Percentiles rank a stretch among this genome's conserved stretches.
Conservation (phyloP, 345 rosid species). For the Melaleuca alternifolia region DNA sequence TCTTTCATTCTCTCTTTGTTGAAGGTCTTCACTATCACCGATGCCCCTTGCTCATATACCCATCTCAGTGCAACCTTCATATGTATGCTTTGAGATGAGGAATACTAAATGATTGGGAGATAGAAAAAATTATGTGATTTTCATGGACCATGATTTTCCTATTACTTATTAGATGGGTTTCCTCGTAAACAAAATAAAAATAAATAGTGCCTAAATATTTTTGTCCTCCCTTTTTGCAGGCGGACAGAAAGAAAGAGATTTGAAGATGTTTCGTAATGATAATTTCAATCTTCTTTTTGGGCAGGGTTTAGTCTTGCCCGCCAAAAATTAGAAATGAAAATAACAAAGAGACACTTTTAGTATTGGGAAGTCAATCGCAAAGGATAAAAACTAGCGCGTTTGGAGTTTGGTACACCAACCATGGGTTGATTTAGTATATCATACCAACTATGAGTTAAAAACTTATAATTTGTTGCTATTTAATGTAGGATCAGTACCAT, state of each 20-base stretch:
- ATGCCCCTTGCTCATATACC: conserved; percentile 1
- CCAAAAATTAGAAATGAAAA: neutral
- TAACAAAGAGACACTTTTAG: neutral
- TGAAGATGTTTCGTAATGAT: neutral
- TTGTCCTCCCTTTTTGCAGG: neutral
- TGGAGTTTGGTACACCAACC: neutral
- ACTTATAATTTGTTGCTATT: neutral
- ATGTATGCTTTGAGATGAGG: too few relatives aligned
- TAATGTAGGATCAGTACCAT: neutral
- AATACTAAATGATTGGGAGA: too few relatives aligned
- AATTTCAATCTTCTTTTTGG: neutral
- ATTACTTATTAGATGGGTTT: neutral
- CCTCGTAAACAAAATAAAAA: neutral
- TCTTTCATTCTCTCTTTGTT: conserved; percentile 2
- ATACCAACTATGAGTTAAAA: neutral
- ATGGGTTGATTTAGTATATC: neutral
- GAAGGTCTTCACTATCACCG: conserved; percentile 3
- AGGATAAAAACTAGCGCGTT: neutral
- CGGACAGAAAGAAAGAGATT: neutral
- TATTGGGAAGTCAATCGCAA: neutral
- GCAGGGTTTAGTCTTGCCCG: neutral
- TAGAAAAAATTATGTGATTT: too few relatives aligned
- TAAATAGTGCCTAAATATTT: neutral
- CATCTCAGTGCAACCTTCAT: conserved; percentile 6
- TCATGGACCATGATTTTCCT: neutral